Conservation (phyloP, 2,329 filamentous ascomycete genomes). For the Aureobasidium mangrovei region DNA sequence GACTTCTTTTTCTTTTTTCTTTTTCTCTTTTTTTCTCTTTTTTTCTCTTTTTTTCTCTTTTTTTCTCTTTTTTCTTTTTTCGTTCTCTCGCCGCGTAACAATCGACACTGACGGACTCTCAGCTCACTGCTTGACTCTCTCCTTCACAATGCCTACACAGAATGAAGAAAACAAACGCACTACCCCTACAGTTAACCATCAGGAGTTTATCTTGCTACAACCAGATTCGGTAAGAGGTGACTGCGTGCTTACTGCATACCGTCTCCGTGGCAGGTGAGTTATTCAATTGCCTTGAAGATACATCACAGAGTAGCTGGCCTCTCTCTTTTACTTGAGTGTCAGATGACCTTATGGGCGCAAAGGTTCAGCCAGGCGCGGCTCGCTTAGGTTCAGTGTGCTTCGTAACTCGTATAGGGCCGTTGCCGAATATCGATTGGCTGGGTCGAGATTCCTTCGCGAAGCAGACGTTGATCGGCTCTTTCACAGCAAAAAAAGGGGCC, state of each 20-base stretch:
- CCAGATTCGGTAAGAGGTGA: too few species aligned
- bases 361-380: not conserved
- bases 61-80: not conserved
- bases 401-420: slow-evolving; percentile 6
- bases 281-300: too few species aligned
- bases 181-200: too few species aligned
- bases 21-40: not conserved
- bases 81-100: too few species aligned
- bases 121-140: too few species aligned
- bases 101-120: too few species aligned
- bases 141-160: too few species aligned
- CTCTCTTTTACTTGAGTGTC: not conserved
- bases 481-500: slow-evolving; percentile 4
- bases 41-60: not conserved
- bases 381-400: not conserved
- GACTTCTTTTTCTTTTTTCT: not conserved
- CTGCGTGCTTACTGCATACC: too few species aligned
- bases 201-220: too few species aligned
- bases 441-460: not conserved
- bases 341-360: not conserved
- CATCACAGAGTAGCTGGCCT: not conserved
- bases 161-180: too few species aligned
- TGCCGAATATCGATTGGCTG: slow-evolving; percentile 3
- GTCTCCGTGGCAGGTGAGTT: too few species aligned
- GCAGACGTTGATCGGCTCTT: slow-evolving; percentile 8